Base-by-base conservation (phyloP, 31 red algal species). In the Asparagopsis taxiformis region DNA sequence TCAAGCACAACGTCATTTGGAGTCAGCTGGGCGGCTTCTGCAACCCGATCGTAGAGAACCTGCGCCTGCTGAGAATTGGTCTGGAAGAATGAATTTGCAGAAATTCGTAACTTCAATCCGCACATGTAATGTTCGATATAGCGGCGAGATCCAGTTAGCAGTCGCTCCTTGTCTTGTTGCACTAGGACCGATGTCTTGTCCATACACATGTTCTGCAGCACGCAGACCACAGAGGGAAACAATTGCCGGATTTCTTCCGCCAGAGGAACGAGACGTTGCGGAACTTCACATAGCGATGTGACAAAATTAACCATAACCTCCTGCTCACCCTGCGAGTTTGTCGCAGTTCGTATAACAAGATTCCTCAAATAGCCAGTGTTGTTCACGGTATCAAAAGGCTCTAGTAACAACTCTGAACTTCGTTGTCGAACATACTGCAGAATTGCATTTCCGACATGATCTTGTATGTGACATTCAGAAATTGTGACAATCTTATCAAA, bases 31-130 rank as follows among this genome's bases (percentile, higher is more conserved):
- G 89, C 90, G 19, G 75, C 78, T 51, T 82, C 67, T 23, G 55
- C 31, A 49, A 93, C 73, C 3, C 59, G 37, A 5, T 76, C 56
- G 52, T 90, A 86, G 33, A 98, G 59, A 17, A 74, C 21, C 24
- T 84, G 73, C 0, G 95, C 73, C 61, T 90, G 85, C 7, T 31
- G 44, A 3, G 90, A 62, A 50, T 94, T 94, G 1, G 95, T 86
- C 36, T 98, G 95, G 52, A 98, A 98, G 56, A 98, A 98, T 2
- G 75, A 90, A 51, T 94, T 98, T 11, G 95, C 85, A 2, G 90
- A 91, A 7, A 98, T 93, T 44, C 74, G 78, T 35, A 94, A 98
- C 10, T 28, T 56, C 11, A 91, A 24, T n/a, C 89, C 66, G 31
- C 78, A 17, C 24, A 92, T 31, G 11, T 60, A 11, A 54, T 92